Evolutionary conservation across 116 monocot species (phyloP).

Genomic region (Iris pallida): DNA sequence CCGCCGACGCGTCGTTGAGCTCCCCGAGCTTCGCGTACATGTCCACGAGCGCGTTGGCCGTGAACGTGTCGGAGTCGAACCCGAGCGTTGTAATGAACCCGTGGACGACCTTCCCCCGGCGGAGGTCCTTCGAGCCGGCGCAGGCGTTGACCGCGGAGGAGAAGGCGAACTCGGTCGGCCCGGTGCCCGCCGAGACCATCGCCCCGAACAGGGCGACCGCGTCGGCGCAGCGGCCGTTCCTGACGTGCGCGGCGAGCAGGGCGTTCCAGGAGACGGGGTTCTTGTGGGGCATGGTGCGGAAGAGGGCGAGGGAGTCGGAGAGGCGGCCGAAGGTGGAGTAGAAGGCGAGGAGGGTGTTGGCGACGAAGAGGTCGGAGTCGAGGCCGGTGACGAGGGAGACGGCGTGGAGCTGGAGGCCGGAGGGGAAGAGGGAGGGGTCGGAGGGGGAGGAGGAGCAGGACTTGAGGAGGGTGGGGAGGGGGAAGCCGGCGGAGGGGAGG

Average conservation of each 20-base stretch:
- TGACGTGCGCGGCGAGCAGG: constrained; percentile 37
- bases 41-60: constrained; percentile 64
- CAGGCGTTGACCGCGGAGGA: constrained; percentile 59
- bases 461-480: constrained; percentile 66
- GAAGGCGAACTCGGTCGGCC: constrained; percentile 64
- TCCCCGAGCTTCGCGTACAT: constrained; percentile 68
- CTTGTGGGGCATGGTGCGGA: constrained; percentile 19
- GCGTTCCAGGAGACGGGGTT: constrained; percentile 74
- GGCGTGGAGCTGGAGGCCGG: constrained; percentile 51
- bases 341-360: constrained; percentile 57
- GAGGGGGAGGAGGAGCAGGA: constrained; percentile 52
- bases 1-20: constrained; percentile 29
- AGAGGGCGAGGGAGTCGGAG: constrained; percentile 35
- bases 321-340: constrained; percentile 43
- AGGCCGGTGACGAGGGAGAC: constrained; percentile 35
- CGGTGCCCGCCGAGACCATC: constrained; percentile 42
- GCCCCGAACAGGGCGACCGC: constrained; percentile 40
- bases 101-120: constrained; percentile 41
- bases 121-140: constrained; percentile 37
- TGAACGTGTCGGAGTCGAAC: constrained; percentile 47
- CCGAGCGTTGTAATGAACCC: constrained; percentile 36
- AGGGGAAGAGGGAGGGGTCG: constrained; percentile 12
- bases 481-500: constrained; percentile 50
- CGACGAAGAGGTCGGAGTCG: constrained; percentile 56
- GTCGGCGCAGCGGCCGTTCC: constrained; percentile 26